Evolutionary conservation across 2,329 filamentous ascomycete genomes (phyloP).

Genomic region (Fusarium tjaetaba): DNA sequence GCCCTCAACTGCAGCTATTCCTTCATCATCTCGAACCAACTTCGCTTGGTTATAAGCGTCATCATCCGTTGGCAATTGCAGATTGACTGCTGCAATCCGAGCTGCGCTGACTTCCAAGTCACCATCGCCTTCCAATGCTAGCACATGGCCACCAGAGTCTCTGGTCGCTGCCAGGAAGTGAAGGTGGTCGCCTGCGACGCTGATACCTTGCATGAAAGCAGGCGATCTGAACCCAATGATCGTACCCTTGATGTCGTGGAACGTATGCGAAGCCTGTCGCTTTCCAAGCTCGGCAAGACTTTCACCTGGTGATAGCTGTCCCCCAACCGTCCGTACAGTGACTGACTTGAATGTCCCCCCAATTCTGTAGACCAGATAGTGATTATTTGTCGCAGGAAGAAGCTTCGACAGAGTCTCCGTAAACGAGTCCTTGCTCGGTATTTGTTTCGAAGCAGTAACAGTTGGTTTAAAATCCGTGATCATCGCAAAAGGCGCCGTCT

Average conservation of each 20-base stretch:
- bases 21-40: constrained; percentile 7
- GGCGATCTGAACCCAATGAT: constrained; percentile 27
- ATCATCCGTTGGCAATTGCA: constrained; percentile 3
- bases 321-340: constrained; percentile 14
- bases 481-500: constrained; percentile 28
- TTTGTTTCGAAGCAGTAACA: not conserved
- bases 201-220: constrained; percentile 25
- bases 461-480: constrained; percentile 6
- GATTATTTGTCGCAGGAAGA: constrained; percentile 10
- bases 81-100: not conserved
- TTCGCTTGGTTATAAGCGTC: constrained; percentile 16
- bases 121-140: constrained; percentile 11
- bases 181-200: constrained; percentile 29
- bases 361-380: constrained; percentile 10
- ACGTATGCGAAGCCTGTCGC: constrained; percentile 14
- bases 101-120: constrained; percentile 4
- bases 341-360: constrained; percentile 18
- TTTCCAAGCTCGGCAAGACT: constrained; percentile 29
- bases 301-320: constrained; percentile 18
- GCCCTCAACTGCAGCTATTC: constrained; percentile 24
- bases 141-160: constrained; percentile 20
- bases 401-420: not conserved
- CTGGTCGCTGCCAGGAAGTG: constrained; percentile 10
- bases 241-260: not conserved
- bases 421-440: not conserved